phyloP scores from a whole-genome alignment of 1,139 yeast genomes.

The Candida sp. region DNA sequence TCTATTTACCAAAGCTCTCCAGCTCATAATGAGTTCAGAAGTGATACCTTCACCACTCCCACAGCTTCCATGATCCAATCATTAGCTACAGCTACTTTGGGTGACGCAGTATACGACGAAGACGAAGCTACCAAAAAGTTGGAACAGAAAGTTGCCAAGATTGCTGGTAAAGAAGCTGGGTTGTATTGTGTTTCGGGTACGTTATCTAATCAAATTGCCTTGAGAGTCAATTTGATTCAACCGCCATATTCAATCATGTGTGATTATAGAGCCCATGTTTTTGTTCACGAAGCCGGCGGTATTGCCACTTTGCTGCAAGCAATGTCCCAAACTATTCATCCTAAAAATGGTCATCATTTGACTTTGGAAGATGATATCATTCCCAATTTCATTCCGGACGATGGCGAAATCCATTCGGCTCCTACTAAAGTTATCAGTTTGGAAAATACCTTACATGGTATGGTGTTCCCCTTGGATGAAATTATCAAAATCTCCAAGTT shows the following conservation, averaged over 20 bases:
- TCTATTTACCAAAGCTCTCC: conserved; percentile 17
- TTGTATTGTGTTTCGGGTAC: conserved; percentile 46
- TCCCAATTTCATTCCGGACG: conserved; percentile 41
- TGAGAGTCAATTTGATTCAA: conserved; percentile 37
- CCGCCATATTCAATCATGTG: conserved; percentile 46
- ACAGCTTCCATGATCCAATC: conserved; percentile 35
- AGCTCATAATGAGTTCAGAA: conserved; percentile 39
- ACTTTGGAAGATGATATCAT: conserved; percentile 38
- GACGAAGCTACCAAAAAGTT: conserved; percentile 32
- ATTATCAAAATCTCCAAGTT: conserved; percentile 35
- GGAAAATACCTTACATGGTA: conserved; percentile 47
- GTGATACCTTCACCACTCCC: conserved; percentile 48
- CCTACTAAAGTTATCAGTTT: conserved; percentile 46
- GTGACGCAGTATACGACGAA: conserved; percentile 46
- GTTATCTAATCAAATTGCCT: conserved; percentile 41
- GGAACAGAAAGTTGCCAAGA: conserved; percentile 30
- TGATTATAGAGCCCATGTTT: conserved; percentile 40
- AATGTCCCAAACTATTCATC: conserved; percentile 38
- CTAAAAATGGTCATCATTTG: conserved; percentile 34
- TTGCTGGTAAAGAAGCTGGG: conserved; percentile 42
- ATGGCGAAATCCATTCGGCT: conserved; percentile 46
- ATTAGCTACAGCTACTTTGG: conserved; percentile 24
- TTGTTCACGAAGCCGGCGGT: conserved; percentile 43
- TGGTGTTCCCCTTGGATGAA: conserved; percentile 41
- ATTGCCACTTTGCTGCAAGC: conserved; percentile 45